Percentiles rank a stretch among this genome's conserved stretches.
These are phyloP conservation scores for Hirschfeldia incana DNA, from an alignment of 345 rosid species.

Conservation along the genomic window DNA sequence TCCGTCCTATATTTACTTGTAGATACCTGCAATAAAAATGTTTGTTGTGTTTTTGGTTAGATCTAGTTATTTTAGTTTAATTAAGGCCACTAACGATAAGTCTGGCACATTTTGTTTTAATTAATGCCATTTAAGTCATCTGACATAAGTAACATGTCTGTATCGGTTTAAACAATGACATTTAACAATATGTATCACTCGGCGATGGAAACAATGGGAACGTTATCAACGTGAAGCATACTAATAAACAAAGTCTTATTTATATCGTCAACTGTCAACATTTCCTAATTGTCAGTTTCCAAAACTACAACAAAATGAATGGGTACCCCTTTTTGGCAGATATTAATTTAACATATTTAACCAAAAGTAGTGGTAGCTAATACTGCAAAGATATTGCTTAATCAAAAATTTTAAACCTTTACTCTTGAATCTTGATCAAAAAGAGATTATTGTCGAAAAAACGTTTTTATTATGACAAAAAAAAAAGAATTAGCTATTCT, in stretches of 20 bases:
- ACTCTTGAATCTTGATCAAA: background rate
- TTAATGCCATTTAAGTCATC: background rate
- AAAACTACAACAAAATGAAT: background rate
- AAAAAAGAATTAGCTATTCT: background rate
- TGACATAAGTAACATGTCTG: conserved; percentile 4
- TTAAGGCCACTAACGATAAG: background rate
- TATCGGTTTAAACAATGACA: background rate
- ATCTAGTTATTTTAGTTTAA: background rate
- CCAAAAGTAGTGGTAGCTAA: background rate
- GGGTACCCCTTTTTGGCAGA: background rate
- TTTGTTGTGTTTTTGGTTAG: too few species aligned
- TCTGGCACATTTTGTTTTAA: background rate
- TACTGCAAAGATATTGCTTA: background rate
- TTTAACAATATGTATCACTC: background rate
- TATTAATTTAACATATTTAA: background rate
- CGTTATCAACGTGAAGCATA: conserved; percentile 9
- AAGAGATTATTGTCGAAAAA: background rate
- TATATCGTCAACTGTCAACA: background rate
- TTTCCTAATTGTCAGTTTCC: background rate
- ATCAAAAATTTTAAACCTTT: background rate
- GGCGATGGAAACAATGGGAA: background rate
- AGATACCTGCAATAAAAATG: too few species aligned
- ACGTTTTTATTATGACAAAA: too few species aligned
- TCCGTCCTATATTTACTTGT: too few species aligned
- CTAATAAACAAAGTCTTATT: too few species aligned